phyloP scores from a whole-genome alignment of 306 rosid species.

The Vicia faba region DNA sequence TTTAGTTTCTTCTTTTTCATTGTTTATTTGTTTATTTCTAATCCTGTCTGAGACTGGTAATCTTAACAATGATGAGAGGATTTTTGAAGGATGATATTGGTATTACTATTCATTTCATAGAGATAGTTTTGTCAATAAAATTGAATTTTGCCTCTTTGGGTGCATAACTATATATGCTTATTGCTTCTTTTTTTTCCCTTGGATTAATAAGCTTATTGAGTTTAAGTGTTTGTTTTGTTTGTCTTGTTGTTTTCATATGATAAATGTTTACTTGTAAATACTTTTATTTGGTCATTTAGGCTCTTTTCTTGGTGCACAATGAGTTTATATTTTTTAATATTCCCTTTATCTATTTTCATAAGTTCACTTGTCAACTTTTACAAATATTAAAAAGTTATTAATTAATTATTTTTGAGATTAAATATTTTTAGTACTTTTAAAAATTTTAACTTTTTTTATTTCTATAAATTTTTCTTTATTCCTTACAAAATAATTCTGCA shows the following conservation, averaged over 20 bases:
- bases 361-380: no score
- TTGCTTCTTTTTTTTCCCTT: slow-evolving; percentile 11
- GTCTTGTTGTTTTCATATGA: no score
- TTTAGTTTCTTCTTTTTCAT: slow-evolving; percentile 43
- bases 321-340: no score
- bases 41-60: slow-evolving; percentile 49
- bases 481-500: no score
- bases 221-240: neutral
- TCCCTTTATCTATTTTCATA: no score
- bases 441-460: no score
- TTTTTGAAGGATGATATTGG: slow-evolving; percentile 35
- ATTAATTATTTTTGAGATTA: no score
- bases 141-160: slow-evolving; percentile 31
- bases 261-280: neutral
- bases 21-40: slow-evolving; percentile 37
- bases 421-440: no score
- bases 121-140: slow-evolving; percentile 52
- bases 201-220: slow-evolving; percentile 11
- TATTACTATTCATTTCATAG: slow-evolving; percentile 44
- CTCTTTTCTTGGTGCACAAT: no score
- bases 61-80: slow-evolving; percentile 56
- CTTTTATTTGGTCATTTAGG: no score
- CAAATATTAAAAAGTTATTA: no score
- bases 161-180: slow-evolving; percentile 19
- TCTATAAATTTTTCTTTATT: no score